Evolutionary conservation across 352 stramenopile genomes (phyloP).

Genomic region (Phytophthora capsici): DNA sequence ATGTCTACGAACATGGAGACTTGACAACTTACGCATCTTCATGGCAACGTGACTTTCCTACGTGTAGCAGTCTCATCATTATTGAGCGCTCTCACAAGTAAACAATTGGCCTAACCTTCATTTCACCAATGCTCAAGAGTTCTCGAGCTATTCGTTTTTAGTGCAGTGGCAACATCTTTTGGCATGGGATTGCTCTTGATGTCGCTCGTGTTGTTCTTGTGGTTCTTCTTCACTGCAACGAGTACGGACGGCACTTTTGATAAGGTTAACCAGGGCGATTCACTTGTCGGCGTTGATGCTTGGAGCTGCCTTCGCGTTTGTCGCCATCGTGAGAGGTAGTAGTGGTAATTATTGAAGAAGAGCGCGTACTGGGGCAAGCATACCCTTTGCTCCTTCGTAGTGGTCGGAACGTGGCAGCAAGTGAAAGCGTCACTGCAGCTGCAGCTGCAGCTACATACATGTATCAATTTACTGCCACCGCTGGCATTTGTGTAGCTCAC

Average conservation of each 20-base stretch:
- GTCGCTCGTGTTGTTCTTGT: slow-evolving; percentile 25
- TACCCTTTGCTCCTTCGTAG: too few relatives aligned
- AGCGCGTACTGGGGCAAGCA: slow-evolving; percentile 24
- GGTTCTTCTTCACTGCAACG: slow-evolving; percentile 23
- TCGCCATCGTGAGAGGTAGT: slow-evolving; percentile 12
- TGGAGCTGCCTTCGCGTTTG: slow-evolving; percentile 16
- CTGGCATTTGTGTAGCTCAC: slow-evolving; percentile 20
- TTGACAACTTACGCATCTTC: slow-evolving; percentile 21
- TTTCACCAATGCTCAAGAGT: too few relatives aligned
- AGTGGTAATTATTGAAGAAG: slow-evolving; percentile 23
- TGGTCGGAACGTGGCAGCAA: slow-evolving; percentile 28
- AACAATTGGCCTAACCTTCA: too few relatives aligned
- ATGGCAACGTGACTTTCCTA: slow-evolving; percentile 18
- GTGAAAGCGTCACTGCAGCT: slow-evolving; percentile 16
- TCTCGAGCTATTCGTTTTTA: slow-evolving; percentile 28
- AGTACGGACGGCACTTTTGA: slow-evolving; percentile 35
- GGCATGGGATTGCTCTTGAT: slow-evolving; percentile 15
- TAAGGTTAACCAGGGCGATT: slow-evolving; percentile 30
- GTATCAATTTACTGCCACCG: slow-evolving; percentile 36
- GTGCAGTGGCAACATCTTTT: slow-evolving; percentile 15
- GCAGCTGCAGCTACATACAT: slow-evolving; percentile 5
- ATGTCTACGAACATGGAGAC: slow-evolving; percentile 19
- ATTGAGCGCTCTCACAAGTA: too few relatives aligned
- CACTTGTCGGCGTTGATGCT: slow-evolving; percentile 31
- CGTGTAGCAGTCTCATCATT: slow-evolving; percentile 34